Evolutionary conservation across 495 filamentous ascomycete species (phyloP), one percentile per base, ranked within the genome.

Genomic region (Lasiosphaeria miniovina): DNA sequence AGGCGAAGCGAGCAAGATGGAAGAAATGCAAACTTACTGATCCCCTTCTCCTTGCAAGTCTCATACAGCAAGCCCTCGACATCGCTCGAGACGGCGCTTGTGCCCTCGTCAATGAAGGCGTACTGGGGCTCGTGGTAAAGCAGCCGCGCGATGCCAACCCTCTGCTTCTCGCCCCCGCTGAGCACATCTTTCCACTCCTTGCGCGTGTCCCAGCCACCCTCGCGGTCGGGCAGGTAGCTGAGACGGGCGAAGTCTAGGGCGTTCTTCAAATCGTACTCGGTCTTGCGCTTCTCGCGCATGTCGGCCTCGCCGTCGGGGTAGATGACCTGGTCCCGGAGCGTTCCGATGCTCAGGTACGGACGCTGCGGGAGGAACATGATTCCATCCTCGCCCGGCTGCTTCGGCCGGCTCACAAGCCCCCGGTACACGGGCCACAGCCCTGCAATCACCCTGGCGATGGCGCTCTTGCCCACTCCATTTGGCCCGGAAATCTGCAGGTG

Each of bases 121-220:
- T 93, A 98, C 49, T 89, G 80, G 33, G 94, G 94, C 74, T 98
- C 92, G 67, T 98, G 95, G 71, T 99, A 98, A 62, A 97, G 78
- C 31, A 98, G 68, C 52, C 95, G 79, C 7, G 95, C 95, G 65
- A 98, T 89, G 7, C 84, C 90, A 78, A 98, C 88, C 32, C 95
- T 79, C 74, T 99, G 95, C 76, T 99, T 99, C 78, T 99, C 95
- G n/a, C 95, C 95, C 10, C 95, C 95, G 60, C 87, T 91, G 15
- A 99, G 74, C 9, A 99, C 90, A 67, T 98, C 94, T 76, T 98
- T 97, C 95, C 95, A 99, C 64, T 96, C 94, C 74, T 99, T 98
- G 33, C 89, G 80, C 24, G 90, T 89, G 68, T 99, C 91, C 93
- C 93, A 99, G 11, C 95, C 95, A 32, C 93, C 95, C 76, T 99